These are phyloP conservation scores for Metschnikowia continentalis DNA, from an alignment of 805 yeast species.

Conservation along the genomic window DNA sequence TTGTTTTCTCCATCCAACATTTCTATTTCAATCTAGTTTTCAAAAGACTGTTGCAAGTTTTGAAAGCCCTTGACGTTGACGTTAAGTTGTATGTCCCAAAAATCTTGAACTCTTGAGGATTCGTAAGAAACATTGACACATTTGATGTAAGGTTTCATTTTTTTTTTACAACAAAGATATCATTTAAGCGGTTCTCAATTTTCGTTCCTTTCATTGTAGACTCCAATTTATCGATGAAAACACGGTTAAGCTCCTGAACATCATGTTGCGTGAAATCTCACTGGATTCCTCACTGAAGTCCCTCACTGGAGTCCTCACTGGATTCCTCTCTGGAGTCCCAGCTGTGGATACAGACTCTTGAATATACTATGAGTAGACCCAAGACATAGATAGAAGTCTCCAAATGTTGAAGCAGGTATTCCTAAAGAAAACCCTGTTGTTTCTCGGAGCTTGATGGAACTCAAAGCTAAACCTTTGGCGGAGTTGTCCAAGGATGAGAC, in stretches of 20 bases:
- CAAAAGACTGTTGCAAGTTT: conserved; percentile 70
- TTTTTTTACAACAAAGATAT: conserved; percentile 77
- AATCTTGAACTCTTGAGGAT: conserved; percentile 86
- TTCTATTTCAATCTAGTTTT: conserved; percentile 84
- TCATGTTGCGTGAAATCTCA: conserved; percentile 98
- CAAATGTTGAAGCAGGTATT: conserved; percentile 59
- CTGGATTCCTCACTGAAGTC: conserved; percentile 90
- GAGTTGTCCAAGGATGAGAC: conserved; percentile 9
- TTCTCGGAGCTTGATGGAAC: background rate
- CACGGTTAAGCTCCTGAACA: conserved; percentile 93
- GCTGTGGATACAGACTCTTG: too few relatives aligned
- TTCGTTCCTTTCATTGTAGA: conserved; percentile 84
- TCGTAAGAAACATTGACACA: conserved; percentile 93
- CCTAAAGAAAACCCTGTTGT: conserved; percentile 13
- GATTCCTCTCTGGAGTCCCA: conserved; percentile 43
- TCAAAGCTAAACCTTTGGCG: conserved; percentile 1
- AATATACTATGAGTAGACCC: too few relatives aligned
- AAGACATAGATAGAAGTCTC: conserved; percentile 10
- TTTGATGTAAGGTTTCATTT: conserved; percentile 90
- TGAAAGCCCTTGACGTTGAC: conserved; percentile 85
- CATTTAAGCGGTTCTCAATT: conserved; percentile 55
- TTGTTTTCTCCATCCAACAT: conserved; percentile 91
- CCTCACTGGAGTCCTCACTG: conserved; percentile 46
- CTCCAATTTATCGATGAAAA: conserved; percentile 91
- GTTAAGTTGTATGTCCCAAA: conserved; percentile 96